Percentiles rank a stretch among this genome's conserved stretches.
Conservation (phyloP, 2,329 filamentous ascomycete species). For the Curvularia eragrostidis region DNA sequence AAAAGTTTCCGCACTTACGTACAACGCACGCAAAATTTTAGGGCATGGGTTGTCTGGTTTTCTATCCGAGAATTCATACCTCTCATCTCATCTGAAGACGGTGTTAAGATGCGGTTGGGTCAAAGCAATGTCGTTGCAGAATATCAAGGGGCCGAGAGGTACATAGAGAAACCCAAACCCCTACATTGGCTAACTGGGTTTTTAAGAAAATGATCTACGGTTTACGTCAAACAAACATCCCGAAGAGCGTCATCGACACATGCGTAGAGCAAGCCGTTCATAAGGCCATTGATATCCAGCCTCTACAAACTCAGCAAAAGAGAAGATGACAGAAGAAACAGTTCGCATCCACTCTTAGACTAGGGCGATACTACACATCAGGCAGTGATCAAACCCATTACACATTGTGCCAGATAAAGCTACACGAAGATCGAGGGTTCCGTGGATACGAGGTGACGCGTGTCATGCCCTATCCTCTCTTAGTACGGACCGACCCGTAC, state of each 20-base stretch:
- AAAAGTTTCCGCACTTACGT: background rate
- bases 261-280: background rate
- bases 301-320: background rate
- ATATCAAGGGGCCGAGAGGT: background rate
- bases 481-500: constrained; percentile 1
- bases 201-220: background rate
- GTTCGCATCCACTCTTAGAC: background rate
- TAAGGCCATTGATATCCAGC: background rate
- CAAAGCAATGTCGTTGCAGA: background rate
- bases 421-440: background rate
- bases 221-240: background rate
- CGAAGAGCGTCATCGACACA: background rate
- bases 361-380: background rate
- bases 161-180: background rate
- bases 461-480: constrained; percentile 1
- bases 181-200: background rate
- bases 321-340: background rate
- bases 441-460: constrained; percentile 9
- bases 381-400: background rate
- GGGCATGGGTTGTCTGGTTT: background rate
- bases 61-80: no score
- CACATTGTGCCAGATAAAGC: background rate
- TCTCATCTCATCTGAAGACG: no score
- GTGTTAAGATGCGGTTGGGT: background rate
- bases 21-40: background rate